Percentiles rank a stretch among this genome's conserved stretches.
phyloP scores from a whole-genome alignment of 345 rosid genomes.

The Jatropha curcas region DNA sequence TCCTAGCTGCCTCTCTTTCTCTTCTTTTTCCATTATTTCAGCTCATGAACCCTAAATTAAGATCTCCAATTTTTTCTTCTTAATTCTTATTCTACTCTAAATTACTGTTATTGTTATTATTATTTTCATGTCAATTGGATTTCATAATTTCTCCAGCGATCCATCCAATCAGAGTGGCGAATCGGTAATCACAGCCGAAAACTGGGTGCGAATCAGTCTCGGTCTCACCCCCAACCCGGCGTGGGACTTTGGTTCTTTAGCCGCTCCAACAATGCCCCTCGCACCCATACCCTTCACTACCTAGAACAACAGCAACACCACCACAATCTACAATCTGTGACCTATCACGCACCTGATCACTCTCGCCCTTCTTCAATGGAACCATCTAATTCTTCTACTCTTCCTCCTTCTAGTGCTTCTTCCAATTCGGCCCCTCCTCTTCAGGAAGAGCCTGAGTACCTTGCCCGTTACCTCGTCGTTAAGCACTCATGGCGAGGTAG shows the following conservation, averaged over 20 bases:
- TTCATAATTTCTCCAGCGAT: background rate
- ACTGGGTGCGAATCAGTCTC: constrained; percentile 98
- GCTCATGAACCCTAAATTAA: too few relatives aligned
- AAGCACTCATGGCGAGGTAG: constrained; percentile 99
- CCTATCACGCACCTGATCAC: constrained; percentile 38
- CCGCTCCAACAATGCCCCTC: constrained; percentile 68
- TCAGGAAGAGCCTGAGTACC: constrained; percentile 88
- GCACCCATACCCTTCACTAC: constrained; percentile 55
- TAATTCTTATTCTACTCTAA: background rate
- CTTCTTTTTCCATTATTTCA: too few relatives aligned
- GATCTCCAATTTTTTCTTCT: background rate
- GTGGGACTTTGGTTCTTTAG: constrained; percentile 68
- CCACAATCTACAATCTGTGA: constrained; percentile 36
- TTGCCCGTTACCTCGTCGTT: constrained; percentile 76
- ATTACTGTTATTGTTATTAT: background rate
- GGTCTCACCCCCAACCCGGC: constrained; percentile 64
- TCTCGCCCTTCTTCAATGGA: constrained; percentile 49
- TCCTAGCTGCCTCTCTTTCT: too few relatives aligned
- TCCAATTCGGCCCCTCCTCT: constrained; percentile 28
- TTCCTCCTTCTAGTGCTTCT: constrained; percentile 20
- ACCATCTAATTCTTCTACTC: constrained; percentile 1
- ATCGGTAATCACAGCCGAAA: constrained; percentile 35
- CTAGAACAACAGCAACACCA: constrained; percentile 40
- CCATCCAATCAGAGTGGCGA: constrained; percentile 19
- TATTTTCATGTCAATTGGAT: constrained; percentile 18